Evolutionary conservation across 2,329 filamentous ascomycete species (phyloP).

Genomic region (Cladophialophora psammophila): DNA sequence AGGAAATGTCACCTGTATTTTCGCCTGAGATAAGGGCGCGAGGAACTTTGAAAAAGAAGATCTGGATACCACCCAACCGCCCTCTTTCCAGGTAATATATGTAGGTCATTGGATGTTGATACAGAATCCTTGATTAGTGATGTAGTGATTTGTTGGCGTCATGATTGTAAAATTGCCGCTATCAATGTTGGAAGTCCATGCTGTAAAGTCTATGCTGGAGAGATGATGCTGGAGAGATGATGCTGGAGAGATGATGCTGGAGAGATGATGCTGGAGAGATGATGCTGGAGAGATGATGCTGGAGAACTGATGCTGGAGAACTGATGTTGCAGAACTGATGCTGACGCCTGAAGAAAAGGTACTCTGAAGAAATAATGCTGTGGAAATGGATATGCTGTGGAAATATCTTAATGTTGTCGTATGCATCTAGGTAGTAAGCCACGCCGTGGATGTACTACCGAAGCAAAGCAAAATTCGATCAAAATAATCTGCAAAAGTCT

Average conservation of each 20-base stretch:
- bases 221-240: too few species aligned
- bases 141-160: not conserved
- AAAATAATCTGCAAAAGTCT: not conserved
- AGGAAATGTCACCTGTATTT: too few species aligned
- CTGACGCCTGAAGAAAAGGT: too few species aligned
- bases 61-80: not conserved
- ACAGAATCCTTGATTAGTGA: not conserved
- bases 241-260: too few species aligned
- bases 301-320: too few species aligned
- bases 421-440: not conserved
- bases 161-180: not conserved
- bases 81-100: slow-evolving; percentile 1
- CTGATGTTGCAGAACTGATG: too few species aligned
- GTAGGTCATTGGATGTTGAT: not conserved
- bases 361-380: too few species aligned
- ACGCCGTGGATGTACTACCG: not conserved
- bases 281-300: too few species aligned
- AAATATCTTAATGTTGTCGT: not conserved
- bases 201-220: not conserved
- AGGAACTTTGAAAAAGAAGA: slow-evolving; percentile 5
- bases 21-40: not conserved
- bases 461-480: not conserved
- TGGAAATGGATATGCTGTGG: too few species aligned
- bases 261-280: too few species aligned
- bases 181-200: not conserved